A percentile compares a stretch with the other conserved stretches of the same genome.
Evolutionary conservation across 2,329 filamentous ascomycete genomes (phyloP).

Genomic region (Talaromyces amestolkiae): DNA sequence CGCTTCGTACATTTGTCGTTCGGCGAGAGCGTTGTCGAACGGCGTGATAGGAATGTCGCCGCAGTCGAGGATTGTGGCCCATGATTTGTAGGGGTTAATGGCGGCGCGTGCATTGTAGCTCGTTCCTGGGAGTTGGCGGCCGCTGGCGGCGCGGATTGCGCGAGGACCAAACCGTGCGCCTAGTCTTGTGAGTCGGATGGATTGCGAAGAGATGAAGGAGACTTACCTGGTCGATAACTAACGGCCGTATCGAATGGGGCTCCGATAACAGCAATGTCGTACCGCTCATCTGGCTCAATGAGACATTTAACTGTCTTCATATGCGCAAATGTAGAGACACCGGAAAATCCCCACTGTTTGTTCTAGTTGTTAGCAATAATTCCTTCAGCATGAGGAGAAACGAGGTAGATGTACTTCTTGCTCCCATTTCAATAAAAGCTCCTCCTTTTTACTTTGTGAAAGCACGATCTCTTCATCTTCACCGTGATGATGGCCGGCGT

Average conservation of each 20-base stretch:
- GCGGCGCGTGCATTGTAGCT: slow-evolving; percentile 79
- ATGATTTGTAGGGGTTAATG: slow-evolving; percentile 78
- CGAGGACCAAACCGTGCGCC: slow-evolving; percentile 80
- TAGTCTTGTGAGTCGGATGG: slow-evolving; percentile 20
- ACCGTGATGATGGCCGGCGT: slow-evolving; percentile 39
- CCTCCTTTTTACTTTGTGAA: slow-evolving; percentile 39
- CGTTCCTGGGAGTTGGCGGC: slow-evolving; percentile 74
- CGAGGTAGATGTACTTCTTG: slow-evolving; percentile 39
- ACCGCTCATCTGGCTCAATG: slow-evolving; percentile 60
- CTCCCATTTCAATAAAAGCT: slow-evolving; percentile 49
- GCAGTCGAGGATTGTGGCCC: slow-evolving; percentile 80
- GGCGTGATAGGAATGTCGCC: slow-evolving; percentile 86
- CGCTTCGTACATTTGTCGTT: slow-evolving; percentile 79
- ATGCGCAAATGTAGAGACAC: slow-evolving; percentile 74
- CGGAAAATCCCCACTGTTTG: slow-evolving; percentile 63
- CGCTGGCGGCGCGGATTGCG: slow-evolving; percentile 79
- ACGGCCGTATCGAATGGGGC: slow-evolving; percentile 73
- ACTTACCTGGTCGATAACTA: slow-evolving; percentile 64
- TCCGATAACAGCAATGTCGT: slow-evolving; percentile 70
- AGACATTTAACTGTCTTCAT: slow-evolving; percentile 67
- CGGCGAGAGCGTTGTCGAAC: slow-evolving; percentile 78
- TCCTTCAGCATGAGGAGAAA: not conserved
- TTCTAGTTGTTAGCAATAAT: not conserved
- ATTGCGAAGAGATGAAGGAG: not conserved
- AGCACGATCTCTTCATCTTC: slow-evolving; percentile 40